phyloP scores from a whole-genome alignment of 371 early-diverging fungal species.

The Blakeslea trispora region DNA sequence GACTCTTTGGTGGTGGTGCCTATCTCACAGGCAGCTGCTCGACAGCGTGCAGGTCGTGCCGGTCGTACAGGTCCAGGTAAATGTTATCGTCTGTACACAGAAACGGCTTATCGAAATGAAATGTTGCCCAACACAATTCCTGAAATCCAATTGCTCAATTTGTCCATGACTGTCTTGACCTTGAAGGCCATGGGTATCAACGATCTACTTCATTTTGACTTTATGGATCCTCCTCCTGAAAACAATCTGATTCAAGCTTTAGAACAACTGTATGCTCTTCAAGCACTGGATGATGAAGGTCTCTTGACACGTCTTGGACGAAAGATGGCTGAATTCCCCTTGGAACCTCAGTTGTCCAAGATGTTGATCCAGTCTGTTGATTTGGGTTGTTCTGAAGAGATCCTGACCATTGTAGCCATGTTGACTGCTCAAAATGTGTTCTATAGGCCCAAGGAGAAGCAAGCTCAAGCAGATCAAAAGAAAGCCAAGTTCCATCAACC shows the following conservation, averaged over 20 bases:
- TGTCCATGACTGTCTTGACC: slow-evolving; percentile 88
- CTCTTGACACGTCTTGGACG: slow-evolving; percentile 89
- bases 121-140: slow-evolving; percentile 96
- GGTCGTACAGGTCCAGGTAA: slow-evolving; percentile 98
- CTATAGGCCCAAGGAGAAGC: slow-evolving; percentile 96
- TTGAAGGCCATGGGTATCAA: slow-evolving; percentile 97
- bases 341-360: slow-evolving; percentile 92
- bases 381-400: slow-evolving; percentile 93
- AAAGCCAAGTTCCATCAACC: slow-evolving; percentile 98
- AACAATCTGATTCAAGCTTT: slow-evolving; percentile 92
- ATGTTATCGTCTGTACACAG: slow-evolving; percentile 96
- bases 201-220: slow-evolving; percentile 94
- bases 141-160: slow-evolving; percentile 97
- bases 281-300: slow-evolving; percentile 95
- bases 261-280: slow-evolving; percentile 90
- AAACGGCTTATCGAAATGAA: slow-evolving; percentile 92
- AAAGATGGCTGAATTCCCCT: slow-evolving; percentile 98
- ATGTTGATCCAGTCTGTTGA: slow-evolving; percentile 92
- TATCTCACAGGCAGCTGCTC: slow-evolving; percentile 96
- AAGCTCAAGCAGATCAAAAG: slow-evolving; percentile 90
- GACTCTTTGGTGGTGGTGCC: slow-evolving; percentile 91
- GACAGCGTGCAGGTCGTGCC: slow-evolving; percentile 98
- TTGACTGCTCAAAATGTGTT: slow-evolving; percentile 91
- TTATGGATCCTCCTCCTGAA: slow-evolving; percentile 97
- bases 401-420: slow-evolving; percentile 97